Evolutionary conservation across 2,329 filamentous ascomycete species (phyloP).

Genomic region (Tolypocladium album): DNA sequence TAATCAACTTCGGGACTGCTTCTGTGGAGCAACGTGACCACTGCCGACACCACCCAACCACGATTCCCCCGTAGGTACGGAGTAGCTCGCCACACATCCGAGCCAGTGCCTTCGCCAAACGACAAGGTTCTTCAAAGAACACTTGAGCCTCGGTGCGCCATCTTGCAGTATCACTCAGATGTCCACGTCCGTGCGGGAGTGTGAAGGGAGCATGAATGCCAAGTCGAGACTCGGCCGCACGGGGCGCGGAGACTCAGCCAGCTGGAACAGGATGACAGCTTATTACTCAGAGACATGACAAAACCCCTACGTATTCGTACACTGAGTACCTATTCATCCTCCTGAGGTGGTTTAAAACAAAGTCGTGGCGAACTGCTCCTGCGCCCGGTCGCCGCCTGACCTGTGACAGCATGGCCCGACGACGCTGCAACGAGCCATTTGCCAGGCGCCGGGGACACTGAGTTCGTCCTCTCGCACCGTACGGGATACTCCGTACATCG

Average conservation of each 20-base stretch:
- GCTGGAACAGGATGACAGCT: neutral
- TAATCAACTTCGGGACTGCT: neutral
- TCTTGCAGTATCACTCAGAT: neutral
- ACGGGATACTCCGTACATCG: no score
- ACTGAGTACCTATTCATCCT: neutral
- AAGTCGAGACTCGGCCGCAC: neutral
- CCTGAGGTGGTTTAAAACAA: neutral
- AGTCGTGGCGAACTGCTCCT: neutral
- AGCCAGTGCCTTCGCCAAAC: neutral
- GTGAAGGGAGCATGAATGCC: neutral
- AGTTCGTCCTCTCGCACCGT: no score
- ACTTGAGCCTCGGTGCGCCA: neutral
- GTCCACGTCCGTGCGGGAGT: neutral
- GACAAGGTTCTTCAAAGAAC: neutral
- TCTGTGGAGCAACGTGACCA: neutral
- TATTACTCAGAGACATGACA: no score
- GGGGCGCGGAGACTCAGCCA: no score
- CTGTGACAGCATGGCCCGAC: neutral
- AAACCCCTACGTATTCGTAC: no score
- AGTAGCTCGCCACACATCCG: no score
- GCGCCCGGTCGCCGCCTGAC: neutral
- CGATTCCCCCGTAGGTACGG: no score
- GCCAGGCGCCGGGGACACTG: neutral
- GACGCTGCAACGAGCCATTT: no score
- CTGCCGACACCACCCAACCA: neutral